These are phyloP conservation scores for Sarocladiaceae sp. DNA, from an alignment of 2,329 filamentous ascomycete genomes.

Conservation along the genomic window DNA sequence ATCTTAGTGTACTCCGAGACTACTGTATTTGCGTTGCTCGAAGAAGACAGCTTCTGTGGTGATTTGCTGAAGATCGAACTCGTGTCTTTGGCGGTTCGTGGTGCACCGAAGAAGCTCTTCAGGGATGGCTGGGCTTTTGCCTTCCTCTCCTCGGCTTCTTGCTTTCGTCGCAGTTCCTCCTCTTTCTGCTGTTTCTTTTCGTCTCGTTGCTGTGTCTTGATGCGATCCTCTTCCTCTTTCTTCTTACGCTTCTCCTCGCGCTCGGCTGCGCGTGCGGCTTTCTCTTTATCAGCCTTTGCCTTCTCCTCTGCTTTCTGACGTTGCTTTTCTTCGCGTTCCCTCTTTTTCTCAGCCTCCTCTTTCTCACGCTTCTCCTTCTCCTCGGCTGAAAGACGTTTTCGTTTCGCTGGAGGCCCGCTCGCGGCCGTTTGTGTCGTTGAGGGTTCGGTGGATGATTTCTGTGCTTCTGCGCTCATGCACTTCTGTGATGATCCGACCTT, in stretches of 20 bases:
- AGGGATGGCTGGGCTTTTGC: constrained; percentile 41
- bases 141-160: constrained; percentile 43
- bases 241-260: constrained; percentile 34
- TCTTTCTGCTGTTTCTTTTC: constrained; percentile 45
- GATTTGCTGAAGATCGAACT: background rate
- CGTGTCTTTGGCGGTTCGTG: constrained; percentile 11
- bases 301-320: constrained; percentile 23
- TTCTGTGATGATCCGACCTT: background rate
- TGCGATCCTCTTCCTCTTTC: constrained; percentile 34
- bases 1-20: constrained; percentile 53
- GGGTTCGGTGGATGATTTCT: background rate
- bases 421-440: background rate
- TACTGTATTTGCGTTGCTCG: constrained; percentile 13
- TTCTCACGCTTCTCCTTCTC: constrained; percentile 30
- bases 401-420: constrained; percentile 30
- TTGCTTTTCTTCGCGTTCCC: constrained; percentile 28
- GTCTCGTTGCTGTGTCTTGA: constrained; percentile 34
- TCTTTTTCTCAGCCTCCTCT: constrained; percentile 27
- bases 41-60: constrained; percentile 9
- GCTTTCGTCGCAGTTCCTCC: constrained; percentile 33
- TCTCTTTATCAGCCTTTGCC: constrained; percentile 32
- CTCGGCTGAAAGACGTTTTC: constrained; percentile 34
- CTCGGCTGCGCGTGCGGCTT: constrained; percentile 29
- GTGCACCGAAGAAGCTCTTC: constrained; percentile 38
- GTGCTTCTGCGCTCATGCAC: constrained; percentile 2